Evolutionary conservation across 2,329 filamentous ascomycete species (phyloP), one percentile per base, ranked within the genome.

Genomic region (Ophiocordyceps robertsii): DNA sequence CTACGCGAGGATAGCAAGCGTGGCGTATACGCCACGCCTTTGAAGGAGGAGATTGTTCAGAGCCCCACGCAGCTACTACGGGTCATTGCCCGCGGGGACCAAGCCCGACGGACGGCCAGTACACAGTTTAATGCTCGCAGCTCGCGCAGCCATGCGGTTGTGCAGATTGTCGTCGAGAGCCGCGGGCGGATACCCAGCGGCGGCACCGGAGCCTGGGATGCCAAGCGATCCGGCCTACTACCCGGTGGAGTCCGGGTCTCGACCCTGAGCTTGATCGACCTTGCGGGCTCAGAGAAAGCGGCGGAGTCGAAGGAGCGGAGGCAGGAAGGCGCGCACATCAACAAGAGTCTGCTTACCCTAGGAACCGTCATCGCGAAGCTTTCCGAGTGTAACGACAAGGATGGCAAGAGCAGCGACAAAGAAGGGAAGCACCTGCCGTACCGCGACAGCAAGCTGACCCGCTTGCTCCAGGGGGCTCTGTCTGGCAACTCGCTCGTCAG

Each of bases 41-140:
- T 98, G 46, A 96, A 95, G 61, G 92, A 98, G 63, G 92, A 98
- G 60, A 98, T 98, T 53, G 92, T 98, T 29, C 92, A 98, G 63
- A 95, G 89, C 52, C 92, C 92, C 2, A 96, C 92, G 0, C 92
- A 98, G 59, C 73, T 98, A 27, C 68, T 98, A 37, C 79, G 92
- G 51, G 92, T 98, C 24, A 98, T 98, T 59, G 89, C 92, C 32
- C 77, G 90, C 43, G 92, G 92, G 55, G 92, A 98, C 58, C 80
- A 93, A 57, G 87, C 89, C 21, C 77, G 92, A 54, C 75, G 89
- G 53, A 93, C 88, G 2, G 87, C 87, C 44, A 95, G 89, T 60
- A 98, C 92, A 0, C 92, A 98, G 56, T 98, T 93, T 72, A 98
- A 98, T 57, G 77, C 89, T 17, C 80, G 90, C 53, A 96, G 90